These are phyloP conservation scores for Tuber calosporum DNA, from an alignment of 495 filamentous ascomycete species.

Conservation along the genomic window DNA sequence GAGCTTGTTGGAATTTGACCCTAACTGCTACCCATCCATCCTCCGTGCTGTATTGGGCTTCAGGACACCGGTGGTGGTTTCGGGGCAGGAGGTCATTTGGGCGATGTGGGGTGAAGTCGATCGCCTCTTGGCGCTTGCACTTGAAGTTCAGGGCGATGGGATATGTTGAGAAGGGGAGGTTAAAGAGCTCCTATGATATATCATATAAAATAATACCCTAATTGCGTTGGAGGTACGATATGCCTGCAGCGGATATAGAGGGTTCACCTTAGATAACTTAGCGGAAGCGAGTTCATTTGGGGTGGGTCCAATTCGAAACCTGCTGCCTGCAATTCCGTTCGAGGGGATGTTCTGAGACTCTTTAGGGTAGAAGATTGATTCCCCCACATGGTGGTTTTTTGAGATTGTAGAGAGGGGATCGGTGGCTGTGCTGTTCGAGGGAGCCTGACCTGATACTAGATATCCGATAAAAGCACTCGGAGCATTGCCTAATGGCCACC, in stretches of 20 bases:
- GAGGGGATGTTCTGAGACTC: background rate
- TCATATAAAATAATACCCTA: conserved; percentile 23
- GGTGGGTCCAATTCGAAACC: conserved; percentile 69
- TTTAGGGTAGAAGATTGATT: background rate
- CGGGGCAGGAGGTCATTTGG: conserved; percentile 47
- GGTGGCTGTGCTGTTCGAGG: background rate
- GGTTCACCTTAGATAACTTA: conserved; percentile 57
- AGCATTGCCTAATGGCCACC: background rate
- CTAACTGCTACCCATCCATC: conserved; percentile 82
- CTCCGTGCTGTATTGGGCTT: conserved; percentile 65
- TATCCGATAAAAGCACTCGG: background rate
- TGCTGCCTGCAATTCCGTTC: conserved; percentile 50
- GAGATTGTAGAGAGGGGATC: background rate
- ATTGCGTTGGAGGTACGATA: background rate
- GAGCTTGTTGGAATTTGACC: conserved; percentile 66
- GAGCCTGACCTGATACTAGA: background rate
- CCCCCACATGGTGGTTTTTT: background rate
- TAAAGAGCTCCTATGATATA: conserved; percentile 61
- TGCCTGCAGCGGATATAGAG: background rate
- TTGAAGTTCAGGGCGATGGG: conserved; percentile 82
- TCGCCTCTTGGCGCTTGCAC: conserved; percentile 64
- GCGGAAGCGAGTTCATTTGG: conserved; percentile 78
- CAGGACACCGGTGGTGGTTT: conserved; percentile 67
- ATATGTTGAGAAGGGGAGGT: conserved; percentile 83
- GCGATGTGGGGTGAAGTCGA: conserved; percentile 83